Evolutionary conservation across 306 rosid species (phyloP), one percentile per base, ranked within the genome.

Genomic region (Quercus aquifolioides): DNA sequence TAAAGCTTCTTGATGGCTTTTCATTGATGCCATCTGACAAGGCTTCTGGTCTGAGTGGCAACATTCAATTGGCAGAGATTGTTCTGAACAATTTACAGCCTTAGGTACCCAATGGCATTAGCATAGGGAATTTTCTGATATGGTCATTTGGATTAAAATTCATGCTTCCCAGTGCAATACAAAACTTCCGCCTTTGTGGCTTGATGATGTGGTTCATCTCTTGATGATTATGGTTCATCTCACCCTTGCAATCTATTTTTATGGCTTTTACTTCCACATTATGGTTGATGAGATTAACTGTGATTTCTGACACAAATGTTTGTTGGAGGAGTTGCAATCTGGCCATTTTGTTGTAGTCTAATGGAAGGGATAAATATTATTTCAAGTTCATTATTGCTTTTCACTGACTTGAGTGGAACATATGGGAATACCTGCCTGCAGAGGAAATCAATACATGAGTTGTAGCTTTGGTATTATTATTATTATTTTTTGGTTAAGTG

Each of bases 11-110:
- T 78, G 98, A 95, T 12, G 87, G 92, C n/a, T 93, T 90, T 86
- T 92, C 93, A 57, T 85, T 91, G 84, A 82, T 93, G 85, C 98
- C 98, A 41, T 72, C 87, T 20, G 38, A 49, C 80, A 95, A 95
- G 88, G 90, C 92, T 60, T 83, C 98, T 43, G 51, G 69, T 43
- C 80, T 95, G 75, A 91, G 94, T 82, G 99, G 93, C 57, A 91
- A 93, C 85, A 88, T 93, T 73, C 97, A 93, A 57, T 84, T 95
- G 89, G 97, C 88, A 73, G 99, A 95, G 87, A 90, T 95, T 63
- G 84, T 85, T 81, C 87, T 88, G 59, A 85, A 74, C n/a, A 73
- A 83, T 76, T 41, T 52, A 83, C 81, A 19, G 65, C 82, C 77
- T 73, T 83, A 87, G 87, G 79, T 83, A 62, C 69, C 79, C 67